Evolutionary conservation across 768 basidiomycete species (phyloP).

Genomic region (Leccinum uliginosum): DNA sequence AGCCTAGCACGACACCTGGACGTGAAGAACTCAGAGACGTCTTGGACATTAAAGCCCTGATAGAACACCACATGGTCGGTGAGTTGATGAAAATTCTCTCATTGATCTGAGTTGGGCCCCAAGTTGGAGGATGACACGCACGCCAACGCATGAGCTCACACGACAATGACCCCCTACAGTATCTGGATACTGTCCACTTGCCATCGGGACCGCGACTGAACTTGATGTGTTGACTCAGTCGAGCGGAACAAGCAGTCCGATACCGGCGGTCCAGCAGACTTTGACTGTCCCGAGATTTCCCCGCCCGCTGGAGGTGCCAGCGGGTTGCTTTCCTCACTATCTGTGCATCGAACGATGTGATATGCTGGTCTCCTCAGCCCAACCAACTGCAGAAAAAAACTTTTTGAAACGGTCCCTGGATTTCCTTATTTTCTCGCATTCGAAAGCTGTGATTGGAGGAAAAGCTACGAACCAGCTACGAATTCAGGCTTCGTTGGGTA

Average conservation of each 20-base stretch:
- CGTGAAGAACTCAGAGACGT: constrained; percentile 1
- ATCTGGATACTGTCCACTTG: not conserved
- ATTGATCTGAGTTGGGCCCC: constrained; percentile 4
- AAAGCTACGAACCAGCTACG: not conserved
- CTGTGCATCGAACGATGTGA: not conserved
- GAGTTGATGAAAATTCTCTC: constrained; percentile 13
- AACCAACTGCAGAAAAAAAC: not conserved
- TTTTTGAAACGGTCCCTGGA: not conserved
- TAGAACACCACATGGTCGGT: constrained; percentile 13
- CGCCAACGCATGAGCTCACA: not conserved
- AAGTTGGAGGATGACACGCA: constrained; percentile 1
- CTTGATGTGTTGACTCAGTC: not conserved
- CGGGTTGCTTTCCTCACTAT: constrained; percentile 1
- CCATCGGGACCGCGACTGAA: constrained; percentile 12
- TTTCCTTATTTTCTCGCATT: not conserved
- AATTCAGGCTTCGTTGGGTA: not conserved
- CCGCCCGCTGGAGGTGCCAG: constrained; percentile 4
- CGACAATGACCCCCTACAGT: constrained; percentile 1
- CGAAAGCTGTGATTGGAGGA: not conserved
- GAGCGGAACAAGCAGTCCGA: constrained; percentile 9
- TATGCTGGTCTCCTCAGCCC: not conserved
- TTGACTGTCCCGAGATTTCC: constrained; percentile 2
- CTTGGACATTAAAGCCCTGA: constrained; percentile 2
- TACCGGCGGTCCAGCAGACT: not conserved
- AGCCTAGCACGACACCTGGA: not conserved